Base-by-base conservation (phyloP, 108 stramenopile species). In the Stephanodiscus minutulus region DNA sequence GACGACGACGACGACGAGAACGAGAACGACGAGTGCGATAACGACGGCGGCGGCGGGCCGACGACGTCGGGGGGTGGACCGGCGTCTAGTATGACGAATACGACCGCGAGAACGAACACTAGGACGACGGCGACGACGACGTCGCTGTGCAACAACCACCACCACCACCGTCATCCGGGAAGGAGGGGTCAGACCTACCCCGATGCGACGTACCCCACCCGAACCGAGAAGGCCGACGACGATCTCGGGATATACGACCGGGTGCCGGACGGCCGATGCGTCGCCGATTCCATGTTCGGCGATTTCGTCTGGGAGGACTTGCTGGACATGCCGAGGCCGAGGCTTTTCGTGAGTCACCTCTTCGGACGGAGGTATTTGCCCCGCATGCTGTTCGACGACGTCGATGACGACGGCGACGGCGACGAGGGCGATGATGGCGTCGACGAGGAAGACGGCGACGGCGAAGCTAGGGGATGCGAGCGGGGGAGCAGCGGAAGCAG, bases 241-340 rank as follows among this genome's bases (percentile, higher is more conserved):
- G 12, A 10, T 0, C 15, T 62, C 10, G 60, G 48, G 1, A 43
- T 75, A 22, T 75, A 61, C 44, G 33, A 12, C 0, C 48, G 66
- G 1, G 17, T 75, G 6, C 28, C 36, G 11, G 17, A 54, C 27
- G 74, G 74, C 7, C 24, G 52, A 10, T 27, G 18, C 24, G 18
- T 10, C 3, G 18, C 5, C 37, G 49, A 41, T 37, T 27, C 13
- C 15, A 52, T 72, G 15, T 72, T 77, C 65, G 76, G 76, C 6
- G 64, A 72, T 49, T 77, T 72, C 64, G 64, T 56, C 5, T 77
- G 64, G n/a, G 43, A 55, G 11, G 76, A 77, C 61, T 47, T 77
- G 24, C 33, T 65, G 5, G 41, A 37, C 20, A 70, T 72, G 56
- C 70, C 76, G 3, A 7, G 24, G 11, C 76, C 76, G n/a, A 29